These are phyloP conservation scores for Penicillium lividum DNA, from an alignment of 495 filamentous ascomycete genomes.

Conservation along the genomic window DNA sequence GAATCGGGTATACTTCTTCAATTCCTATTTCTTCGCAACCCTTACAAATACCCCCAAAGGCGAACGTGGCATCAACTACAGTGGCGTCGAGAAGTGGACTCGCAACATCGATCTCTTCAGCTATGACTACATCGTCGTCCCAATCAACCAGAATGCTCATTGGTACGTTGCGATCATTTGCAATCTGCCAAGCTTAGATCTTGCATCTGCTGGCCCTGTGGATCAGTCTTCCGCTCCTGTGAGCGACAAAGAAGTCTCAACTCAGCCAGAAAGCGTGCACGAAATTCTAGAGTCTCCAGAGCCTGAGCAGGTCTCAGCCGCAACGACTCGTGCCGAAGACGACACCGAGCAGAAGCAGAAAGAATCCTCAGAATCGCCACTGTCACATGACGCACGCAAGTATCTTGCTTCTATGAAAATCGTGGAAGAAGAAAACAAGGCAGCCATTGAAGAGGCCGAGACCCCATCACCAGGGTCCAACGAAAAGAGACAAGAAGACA, in stretches of 20 bases:
- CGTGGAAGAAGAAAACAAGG: constrained; percentile 14
- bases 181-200: constrained; percentile 65
- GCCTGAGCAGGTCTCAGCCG: constrained; percentile 7
- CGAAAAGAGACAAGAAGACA: constrained; percentile 5
- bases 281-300: constrained; percentile 42
- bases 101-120: constrained; percentile 79
- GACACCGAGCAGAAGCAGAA: constrained; percentile 4
- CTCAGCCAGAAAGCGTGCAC: constrained; percentile 22
- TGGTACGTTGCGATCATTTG: constrained; percentile 98
- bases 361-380: background rate
- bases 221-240: constrained; percentile 9
- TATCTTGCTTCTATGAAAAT: constrained; percentile 32
- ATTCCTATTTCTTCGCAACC: constrained; percentile 85
- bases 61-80: constrained; percentile 68
- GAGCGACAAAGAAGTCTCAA: constrained; percentile 16
- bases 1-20: constrained; percentile 79
- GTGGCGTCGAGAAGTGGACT: constrained; percentile 86
- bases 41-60: constrained; percentile 61
- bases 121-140: constrained; percentile 87
- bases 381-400: constrained; percentile 21
- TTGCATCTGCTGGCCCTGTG: constrained; percentile 26
- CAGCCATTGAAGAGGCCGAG: constrained; percentile 1
- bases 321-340: constrained; percentile 1
- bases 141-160: constrained; percentile 82
- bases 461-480: background rate